These are phyloP conservation scores for Paraphoma chrysanthemicola DNA, from an alignment of 2,329 filamentous ascomycete species.

Conservation along the genomic window DNA sequence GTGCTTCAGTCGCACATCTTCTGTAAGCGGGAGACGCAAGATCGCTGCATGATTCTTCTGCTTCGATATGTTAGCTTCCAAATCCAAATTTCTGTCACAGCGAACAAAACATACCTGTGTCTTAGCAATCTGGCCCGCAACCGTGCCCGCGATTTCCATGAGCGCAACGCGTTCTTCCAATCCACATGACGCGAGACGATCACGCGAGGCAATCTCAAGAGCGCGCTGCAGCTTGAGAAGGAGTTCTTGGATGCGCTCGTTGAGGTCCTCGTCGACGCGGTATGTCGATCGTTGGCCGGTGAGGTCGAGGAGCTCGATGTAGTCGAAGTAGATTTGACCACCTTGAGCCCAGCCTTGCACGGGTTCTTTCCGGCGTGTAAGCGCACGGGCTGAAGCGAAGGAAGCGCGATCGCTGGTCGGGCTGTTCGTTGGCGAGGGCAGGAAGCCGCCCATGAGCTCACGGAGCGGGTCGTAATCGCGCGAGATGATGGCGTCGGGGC, in stretches of 20 bases:
- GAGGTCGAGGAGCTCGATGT: conserved; percentile 58
- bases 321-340: conserved; percentile 78
- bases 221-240: conserved; percentile 46
- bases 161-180: conserved; percentile 71
- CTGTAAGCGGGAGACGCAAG: conserved; percentile 70
- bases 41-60: conserved; percentile 54
- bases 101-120: conserved; percentile 38
- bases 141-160: conserved; percentile 79
- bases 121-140: conserved; percentile 69
- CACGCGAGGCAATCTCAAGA: conserved; percentile 49
- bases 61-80: conserved; percentile 42
- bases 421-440: conserved; percentile 53
- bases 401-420: conserved; percentile 17
- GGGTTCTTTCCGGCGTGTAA: conserved; percentile 24
- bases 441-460: conserved; percentile 74
- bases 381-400: conserved; percentile 4
- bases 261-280: conserved; percentile 40
- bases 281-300: conserved; percentile 35
- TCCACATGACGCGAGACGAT: conserved; percentile 49
- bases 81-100: neutral
- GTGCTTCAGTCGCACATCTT: conserved; percentile 74
- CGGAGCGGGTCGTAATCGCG: conserved; percentile 76
- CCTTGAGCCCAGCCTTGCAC: conserved; percentile 80
- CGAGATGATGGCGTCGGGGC: conserved; percentile 81
- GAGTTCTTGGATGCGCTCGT: conserved; percentile 34